Evolutionary conservation across 1,284 basidiomycete genomes (phyloP).

Genomic region (Heterobasidion irregulare): DNA sequence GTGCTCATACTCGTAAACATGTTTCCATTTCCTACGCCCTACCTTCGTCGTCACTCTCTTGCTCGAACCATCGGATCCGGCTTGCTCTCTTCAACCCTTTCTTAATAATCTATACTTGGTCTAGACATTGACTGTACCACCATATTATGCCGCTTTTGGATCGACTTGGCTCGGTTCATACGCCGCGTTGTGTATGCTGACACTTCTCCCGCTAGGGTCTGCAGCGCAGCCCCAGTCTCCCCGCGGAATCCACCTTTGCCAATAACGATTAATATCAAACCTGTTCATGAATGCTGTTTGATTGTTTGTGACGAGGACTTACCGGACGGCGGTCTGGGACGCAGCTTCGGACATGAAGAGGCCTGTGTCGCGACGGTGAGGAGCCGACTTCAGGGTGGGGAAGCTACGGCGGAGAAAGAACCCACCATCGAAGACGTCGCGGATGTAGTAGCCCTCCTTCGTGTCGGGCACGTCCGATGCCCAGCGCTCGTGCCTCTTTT

Average conservation of each 20-base stretch:
- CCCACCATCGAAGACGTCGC: slow-evolving; percentile 86
- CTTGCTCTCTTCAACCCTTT: slow-evolving; percentile 3
- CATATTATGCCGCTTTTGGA: slow-evolving; percentile 14
- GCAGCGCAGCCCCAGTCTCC: slow-evolving; percentile 95
- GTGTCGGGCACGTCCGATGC: slow-evolving; percentile 84
- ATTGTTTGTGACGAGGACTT: slow-evolving; percentile 15
- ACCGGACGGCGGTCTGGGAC: slow-evolving; percentile 88
- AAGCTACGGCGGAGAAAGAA: slow-evolving; percentile 5
- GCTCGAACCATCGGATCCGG: neutral
- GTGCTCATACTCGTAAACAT: slow-evolving; percentile 8
- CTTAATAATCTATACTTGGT: slow-evolving; percentile 20
- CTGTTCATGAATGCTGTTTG: neutral
- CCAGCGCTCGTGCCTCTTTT: slow-evolving; percentile 72
- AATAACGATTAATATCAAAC: neutral
- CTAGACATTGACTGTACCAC: slow-evolving; percentile 25
- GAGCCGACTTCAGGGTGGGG: slow-evolving; percentile 1
- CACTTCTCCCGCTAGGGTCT: slow-evolving; percentile 93
- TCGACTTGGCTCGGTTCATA: slow-evolving; percentile 36
- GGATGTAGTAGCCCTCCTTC: slow-evolving; percentile 95
- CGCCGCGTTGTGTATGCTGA: slow-evolving; percentile 93
- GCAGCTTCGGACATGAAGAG: slow-evolving; percentile 84
- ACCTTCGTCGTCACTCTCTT: neutral
- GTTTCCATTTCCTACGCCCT: slow-evolving; percentile 1
- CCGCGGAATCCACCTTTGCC: slow-evolving; percentile 78
- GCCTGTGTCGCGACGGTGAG: slow-evolving; percentile 26